phyloP scores from a whole-genome alignment of 108 stramenopile species.

The Mayamaea pseudoterrestris region DNA sequence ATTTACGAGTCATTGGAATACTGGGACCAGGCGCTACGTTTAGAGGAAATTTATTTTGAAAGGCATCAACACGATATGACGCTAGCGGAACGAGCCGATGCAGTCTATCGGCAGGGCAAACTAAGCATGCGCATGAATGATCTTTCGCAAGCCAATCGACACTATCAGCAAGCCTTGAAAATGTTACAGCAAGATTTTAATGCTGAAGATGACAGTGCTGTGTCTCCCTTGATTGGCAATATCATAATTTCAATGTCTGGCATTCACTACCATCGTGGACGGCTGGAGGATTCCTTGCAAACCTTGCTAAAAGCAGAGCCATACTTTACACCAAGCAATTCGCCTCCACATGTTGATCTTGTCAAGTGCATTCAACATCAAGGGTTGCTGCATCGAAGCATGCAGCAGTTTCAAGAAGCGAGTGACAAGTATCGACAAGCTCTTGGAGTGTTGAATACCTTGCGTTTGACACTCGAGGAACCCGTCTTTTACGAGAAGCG shows the following conservation, averaged over 20 bases:
- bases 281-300: slow-evolving; percentile 15
- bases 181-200: slow-evolving; percentile 4
- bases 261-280: slow-evolving; percentile 20
- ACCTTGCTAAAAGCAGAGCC: slow-evolving; percentile 18
- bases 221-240: slow-evolving; percentile 22
- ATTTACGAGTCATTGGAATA: slow-evolving; percentile 27
- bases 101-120: slow-evolving; percentile 25
- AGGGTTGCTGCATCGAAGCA: slow-evolving; percentile 25
- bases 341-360: slow-evolving; percentile 9
- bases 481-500: background rate
- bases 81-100: slow-evolving; percentile 20
- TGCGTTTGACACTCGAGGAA: background rate
- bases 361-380: slow-evolving; percentile 34
- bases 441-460: slow-evolving; percentile 12
- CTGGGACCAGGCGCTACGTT: slow-evolving; percentile 25
- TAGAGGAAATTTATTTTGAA: slow-evolving; percentile 7
- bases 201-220: slow-evolving; percentile 4
- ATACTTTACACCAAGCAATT: no score
- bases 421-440: slow-evolving; percentile 34
- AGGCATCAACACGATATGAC: background rate
- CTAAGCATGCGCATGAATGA: slow-evolving; percentile 19
- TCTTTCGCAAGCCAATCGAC: slow-evolving; percentile 7
- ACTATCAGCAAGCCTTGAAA: slow-evolving; percentile 27
- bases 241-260: slow-evolving; percentile 30
- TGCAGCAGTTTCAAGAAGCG: slow-evolving; percentile 21